Percentiles rank a stretch among this genome's conserved stretches.
These are phyloP conservation scores for Monilinia polystroma DNA, from an alignment of 2,329 filamentous ascomycete species.

Conservation along the genomic window DNA sequence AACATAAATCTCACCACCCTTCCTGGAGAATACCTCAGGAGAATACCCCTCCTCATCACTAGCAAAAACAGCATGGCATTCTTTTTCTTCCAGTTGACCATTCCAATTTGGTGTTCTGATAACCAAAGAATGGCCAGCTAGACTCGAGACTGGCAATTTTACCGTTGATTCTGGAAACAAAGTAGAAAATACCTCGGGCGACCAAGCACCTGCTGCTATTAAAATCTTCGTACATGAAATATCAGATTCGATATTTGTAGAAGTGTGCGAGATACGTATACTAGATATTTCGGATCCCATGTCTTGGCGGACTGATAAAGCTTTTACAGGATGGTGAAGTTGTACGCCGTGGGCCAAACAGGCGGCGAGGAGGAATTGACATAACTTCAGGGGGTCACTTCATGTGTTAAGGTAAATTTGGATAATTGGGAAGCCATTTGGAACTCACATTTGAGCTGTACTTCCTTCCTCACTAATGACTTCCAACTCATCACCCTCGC, in stretches of 20 bases:
- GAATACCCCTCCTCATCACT: slow-evolving; percentile 51
- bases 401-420: slow-evolving; percentile 4
- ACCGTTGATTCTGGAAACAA: slow-evolving; percentile 60
- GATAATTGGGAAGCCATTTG: neutral
- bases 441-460: slow-evolving; percentile 62
- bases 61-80: slow-evolving; percentile 69
- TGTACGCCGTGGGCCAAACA: slow-evolving; percentile 60
- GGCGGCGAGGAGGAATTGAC: slow-evolving; percentile 60
- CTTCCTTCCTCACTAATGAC: slow-evolving; percentile 59
- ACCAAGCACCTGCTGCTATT: slow-evolving; percentile 71
- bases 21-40: slow-evolving; percentile 68
- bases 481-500: slow-evolving; percentile 56
- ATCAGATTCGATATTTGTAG: slow-evolving; percentile 47
- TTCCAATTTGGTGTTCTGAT: slow-evolving; percentile 57
- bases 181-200: slow-evolving; percentile 58
- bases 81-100: slow-evolving; percentile 44
- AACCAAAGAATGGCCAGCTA: slow-evolving; percentile 73
- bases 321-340: slow-evolving; percentile 63
- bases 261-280: slow-evolving; percentile 50
- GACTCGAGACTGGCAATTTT: slow-evolving; percentile 56
- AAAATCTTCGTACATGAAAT: slow-evolving; percentile 65
- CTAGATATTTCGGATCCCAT: slow-evolving; percentile 50
- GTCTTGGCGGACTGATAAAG: slow-evolving; percentile 53
- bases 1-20: slow-evolving; percentile 68
- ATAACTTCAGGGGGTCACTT: slow-evolving; percentile 66